Percentiles rank a stretch among this genome's conserved stretches.
Conservation (phyloP, 2,329 filamentous ascomycete species). For the Ceratocystis harringtonii region DNA sequence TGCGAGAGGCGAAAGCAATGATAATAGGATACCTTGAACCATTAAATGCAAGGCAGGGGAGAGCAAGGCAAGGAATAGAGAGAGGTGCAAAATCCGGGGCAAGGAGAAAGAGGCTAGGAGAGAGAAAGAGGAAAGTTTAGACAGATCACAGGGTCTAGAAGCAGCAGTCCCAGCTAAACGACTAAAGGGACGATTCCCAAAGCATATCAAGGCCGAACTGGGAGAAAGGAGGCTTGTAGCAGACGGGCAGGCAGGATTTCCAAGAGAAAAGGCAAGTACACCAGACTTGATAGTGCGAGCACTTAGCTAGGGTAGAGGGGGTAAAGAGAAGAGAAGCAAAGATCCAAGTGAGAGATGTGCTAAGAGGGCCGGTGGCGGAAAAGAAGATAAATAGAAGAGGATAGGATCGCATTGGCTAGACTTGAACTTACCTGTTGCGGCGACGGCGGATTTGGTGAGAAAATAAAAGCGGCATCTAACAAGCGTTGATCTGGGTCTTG, state of each 20-base stretch:
- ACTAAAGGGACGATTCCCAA: neutral
- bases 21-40: neutral
- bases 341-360: neutral
- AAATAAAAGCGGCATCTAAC: neutral
- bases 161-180: neutral
- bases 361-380: neutral
- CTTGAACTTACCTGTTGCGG: neutral
- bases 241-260: neutral
- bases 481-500: neutral
- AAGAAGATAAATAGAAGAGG: neutral
- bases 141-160: conserved; percentile 6
- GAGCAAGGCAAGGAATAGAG: neutral
- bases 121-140: conserved; percentile 2
- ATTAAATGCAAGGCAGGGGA: neutral
- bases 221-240: neutral
- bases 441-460: neutral
- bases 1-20: too few relatives aligned
- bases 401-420: neutral
- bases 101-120: neutral
- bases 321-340: neutral
- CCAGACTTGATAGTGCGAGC: neutral
- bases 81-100: neutral
- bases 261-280: neutral
- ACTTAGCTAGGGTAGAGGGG: neutral
- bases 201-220: neutral